Conservation (phyloP, 495 filamentous ascomycete genomes). For the Daldinia grandis region DNA sequence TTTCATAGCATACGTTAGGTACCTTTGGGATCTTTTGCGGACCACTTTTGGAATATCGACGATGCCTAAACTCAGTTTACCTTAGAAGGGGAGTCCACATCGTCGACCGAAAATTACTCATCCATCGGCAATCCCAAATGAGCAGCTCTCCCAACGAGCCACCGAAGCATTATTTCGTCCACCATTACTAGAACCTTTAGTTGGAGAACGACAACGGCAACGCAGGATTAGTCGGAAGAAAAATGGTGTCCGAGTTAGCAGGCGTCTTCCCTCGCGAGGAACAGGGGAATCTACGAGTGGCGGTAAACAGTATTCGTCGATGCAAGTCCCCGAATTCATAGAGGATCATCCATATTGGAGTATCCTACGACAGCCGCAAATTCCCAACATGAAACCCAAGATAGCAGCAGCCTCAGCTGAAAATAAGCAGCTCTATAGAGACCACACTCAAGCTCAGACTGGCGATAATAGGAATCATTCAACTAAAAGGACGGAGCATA, state of each 20-base stretch:
- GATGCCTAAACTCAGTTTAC: slow-evolving; percentile 59
- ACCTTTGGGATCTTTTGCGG: slow-evolving; percentile 37
- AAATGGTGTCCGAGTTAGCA: slow-evolving; percentile 44
- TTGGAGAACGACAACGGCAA: slow-evolving; percentile 32
- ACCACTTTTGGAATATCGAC: slow-evolving; percentile 52
- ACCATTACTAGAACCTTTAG: slow-evolving; percentile 44
- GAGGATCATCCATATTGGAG: slow-evolving; percentile 45
- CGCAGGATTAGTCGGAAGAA: slow-evolving; percentile 44
- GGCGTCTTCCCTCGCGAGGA: slow-evolving; percentile 37
- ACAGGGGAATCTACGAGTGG: slow-evolving; percentile 20
- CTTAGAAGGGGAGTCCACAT: slow-evolving; percentile 60
- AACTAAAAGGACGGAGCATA: neutral
- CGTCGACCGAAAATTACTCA: slow-evolving; percentile 51
- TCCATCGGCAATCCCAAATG: slow-evolving; percentile 36
- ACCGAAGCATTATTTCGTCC: slow-evolving; percentile 48
- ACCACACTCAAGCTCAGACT: neutral
- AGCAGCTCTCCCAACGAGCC: slow-evolving; percentile 46
- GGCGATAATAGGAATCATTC: neutral
- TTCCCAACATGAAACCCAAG: slow-evolving; percentile 2
- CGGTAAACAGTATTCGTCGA: slow-evolving; percentile 25
- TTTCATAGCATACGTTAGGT: slow-evolving; percentile 39
- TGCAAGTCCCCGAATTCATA: slow-evolving; percentile 31
- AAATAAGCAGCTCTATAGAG: neutral
- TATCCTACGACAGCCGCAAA: slow-evolving; percentile 34
- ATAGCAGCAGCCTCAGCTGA: neutral